Conservation (phyloP, 495 filamentous ascomycete species). For the Podospora australis region DNA sequence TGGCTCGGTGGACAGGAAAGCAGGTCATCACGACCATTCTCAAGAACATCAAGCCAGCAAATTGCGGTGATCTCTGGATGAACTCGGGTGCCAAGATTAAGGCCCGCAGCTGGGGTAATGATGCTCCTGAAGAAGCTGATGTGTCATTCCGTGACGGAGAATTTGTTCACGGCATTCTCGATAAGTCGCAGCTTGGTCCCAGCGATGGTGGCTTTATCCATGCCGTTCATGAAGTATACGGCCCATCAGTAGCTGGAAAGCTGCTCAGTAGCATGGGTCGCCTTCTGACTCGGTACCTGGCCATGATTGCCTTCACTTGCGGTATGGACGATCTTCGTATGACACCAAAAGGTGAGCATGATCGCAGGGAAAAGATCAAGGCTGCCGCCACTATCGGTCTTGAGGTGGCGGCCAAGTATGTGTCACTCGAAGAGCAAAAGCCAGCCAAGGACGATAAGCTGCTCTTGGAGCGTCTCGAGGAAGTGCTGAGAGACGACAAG, state of each 20-base stretch:
- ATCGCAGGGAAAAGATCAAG: slow-evolving; percentile 61
- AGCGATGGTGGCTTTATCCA: slow-evolving; percentile 83
- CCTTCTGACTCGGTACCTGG: slow-evolving; percentile 79
- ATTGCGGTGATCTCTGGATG: slow-evolving; percentile 72
- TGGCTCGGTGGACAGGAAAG: slow-evolving; percentile 90
- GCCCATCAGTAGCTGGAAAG: slow-evolving; percentile 75
- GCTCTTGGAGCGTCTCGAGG: slow-evolving; percentile 71
- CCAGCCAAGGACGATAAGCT: slow-evolving; percentile 57
- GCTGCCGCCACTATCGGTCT: slow-evolving; percentile 68
- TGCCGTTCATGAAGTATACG: slow-evolving; percentile 87
- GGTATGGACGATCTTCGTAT: slow-evolving; percentile 94
- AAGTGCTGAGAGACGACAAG: slow-evolving; percentile 80
- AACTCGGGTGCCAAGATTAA: slow-evolving; percentile 70
- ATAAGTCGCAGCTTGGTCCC: slow-evolving; percentile 93
- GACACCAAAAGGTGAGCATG: slow-evolving; percentile 70
- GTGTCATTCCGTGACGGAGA: slow-evolving; percentile 85
- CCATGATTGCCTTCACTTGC: slow-evolving; percentile 92
- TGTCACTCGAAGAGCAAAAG: slow-evolving; percentile 66
- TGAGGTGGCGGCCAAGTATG: slow-evolving; percentile 81
- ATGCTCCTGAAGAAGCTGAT: slow-evolving; percentile 54
- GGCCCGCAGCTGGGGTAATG: slow-evolving; percentile 62
- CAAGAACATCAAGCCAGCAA: slow-evolving; percentile 75
- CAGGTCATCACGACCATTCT: slow-evolving; percentile 91
- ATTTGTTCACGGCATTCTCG: slow-evolving; percentile 82
- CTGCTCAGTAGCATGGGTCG: slow-evolving; percentile 84